Base-by-base conservation (phyloP, 805 yeast genomes). In the Saturnispora diversa region DNA sequence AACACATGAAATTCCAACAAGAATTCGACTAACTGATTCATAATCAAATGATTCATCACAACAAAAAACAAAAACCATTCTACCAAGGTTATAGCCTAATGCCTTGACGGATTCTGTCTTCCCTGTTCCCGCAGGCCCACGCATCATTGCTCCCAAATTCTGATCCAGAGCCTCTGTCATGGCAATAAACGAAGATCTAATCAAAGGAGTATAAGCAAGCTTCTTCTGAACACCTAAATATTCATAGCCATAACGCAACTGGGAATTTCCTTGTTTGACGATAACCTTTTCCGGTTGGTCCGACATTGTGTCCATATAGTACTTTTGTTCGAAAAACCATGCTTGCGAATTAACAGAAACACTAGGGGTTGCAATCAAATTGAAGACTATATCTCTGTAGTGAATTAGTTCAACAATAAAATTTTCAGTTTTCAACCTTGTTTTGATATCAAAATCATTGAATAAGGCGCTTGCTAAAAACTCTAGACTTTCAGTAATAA, bases 41-140 rank as follows among this genome's bases (percentile, higher is more conserved):
- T 72, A 82, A 51, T 88, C 95, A 63, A 85, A 90, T 0, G 84
- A 64, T 37, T 88, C 95, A 52, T 90, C 97, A 63, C 97, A 90
- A 54, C 86, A 80, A 58, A 90, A 88, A 0, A 90, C 95, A 9
- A 83, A 57, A 0, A 86, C 95, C 73, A 77, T 74, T 43, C 76
- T 70, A 6, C 97, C 97, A 6, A 90, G 62, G 28, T 75, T 75
- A 31, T 76, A 76, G 1, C 92, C 96, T 23, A 88, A 63, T 0
- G 94, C 84, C 55, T 90, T 90, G 20, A 90, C 70, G 0, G 94
- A 72, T 55, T 90, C 97, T 0, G 97, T 90, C 55, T 90, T 90
- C 48, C 97, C 97, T 0, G 97, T 90, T 31, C 97, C 97, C 2
- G 97, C 96, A 1, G 97, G 97, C 0, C 97, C 97, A 58, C 82